These are phyloP conservation scores for Tetraselmis striata DNA, from an alignment of 139 green algal genomes.

Conservation along the genomic window DNA sequence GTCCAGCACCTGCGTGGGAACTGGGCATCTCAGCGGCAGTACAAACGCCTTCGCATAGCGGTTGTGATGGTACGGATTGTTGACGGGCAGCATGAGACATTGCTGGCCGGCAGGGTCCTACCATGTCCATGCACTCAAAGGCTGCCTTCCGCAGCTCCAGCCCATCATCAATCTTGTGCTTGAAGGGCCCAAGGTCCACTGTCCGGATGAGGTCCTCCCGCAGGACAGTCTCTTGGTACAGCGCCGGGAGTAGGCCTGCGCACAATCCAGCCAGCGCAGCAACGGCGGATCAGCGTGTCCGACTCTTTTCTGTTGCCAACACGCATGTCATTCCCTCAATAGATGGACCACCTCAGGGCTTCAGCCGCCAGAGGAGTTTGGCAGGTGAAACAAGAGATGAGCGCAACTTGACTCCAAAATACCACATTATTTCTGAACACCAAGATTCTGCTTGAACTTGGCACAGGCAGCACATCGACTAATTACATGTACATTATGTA, in stretches of 20 bases:
- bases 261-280: not conserved
- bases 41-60: not conserved
- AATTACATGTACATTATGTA: too few relatives aligned
- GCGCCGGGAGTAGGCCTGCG: constrained; percentile 55
- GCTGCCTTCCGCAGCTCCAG: constrained; percentile 93
- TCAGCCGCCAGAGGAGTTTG: too few relatives aligned
- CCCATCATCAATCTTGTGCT: constrained; percentile 87
- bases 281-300: too few relatives aligned
- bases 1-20: constrained; percentile 33
- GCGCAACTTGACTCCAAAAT: too few relatives aligned
- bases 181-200: constrained; percentile 86
- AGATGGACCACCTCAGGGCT: too few relatives aligned
- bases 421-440: too few relatives aligned
- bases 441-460: too few relatives aligned
- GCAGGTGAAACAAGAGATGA: too few relatives aligned
- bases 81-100: not conserved
- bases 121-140: constrained; percentile 88
- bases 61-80: not conserved
- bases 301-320: too few relatives aligned
- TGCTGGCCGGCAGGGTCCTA: constrained; percentile 41
- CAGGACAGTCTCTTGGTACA: constrained; percentile 80
- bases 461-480: too few relatives aligned
- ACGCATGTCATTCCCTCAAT: too few relatives aligned
- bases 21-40: not conserved
- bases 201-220: constrained; percentile 62